Base-by-base conservation (phyloP, 2,329 filamentous ascomycete species). In the Clonostachys rosea region DNA sequence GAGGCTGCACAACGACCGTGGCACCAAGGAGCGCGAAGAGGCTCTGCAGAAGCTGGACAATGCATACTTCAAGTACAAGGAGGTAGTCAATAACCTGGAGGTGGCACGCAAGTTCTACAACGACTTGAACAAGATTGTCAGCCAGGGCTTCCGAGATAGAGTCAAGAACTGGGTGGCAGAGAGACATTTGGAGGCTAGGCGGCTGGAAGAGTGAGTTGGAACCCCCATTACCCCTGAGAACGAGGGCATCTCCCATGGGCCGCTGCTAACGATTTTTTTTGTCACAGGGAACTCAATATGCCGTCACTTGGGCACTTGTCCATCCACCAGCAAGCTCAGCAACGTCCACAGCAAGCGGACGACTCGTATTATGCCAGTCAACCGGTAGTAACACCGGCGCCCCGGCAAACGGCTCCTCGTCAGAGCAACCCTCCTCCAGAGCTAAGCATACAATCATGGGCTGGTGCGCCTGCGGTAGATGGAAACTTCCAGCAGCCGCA, bases 71-170 rank as follows among this genome's bases (percentile, higher is more conserved):
- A 95, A 92, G 68, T 97, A 97, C 73, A 96, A 96, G 68, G 92
- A 99, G 64, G 89, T 97, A 48, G 83, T 96, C 48, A 89, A 82
- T 54, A 96, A 97, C 60, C 76, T 96, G 4, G 92, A 97, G 54
- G 89, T 87, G 0, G 94, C 90, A 1, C 78, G 92, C 46, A 96
- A 94, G 63, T 99, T 99, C 63, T 99, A 97, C 71, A 99, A 99
- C 56, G 91, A 97, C 60, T 76, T 99, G 5, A 89, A 87, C 42
- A 89, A 87, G 66, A 91, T 97, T 52, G 88, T 96, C 1, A 86
- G 83, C 1, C 71, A 72, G 36, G 77, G 85, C 10, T 97, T 96
- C 63, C 78, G 91, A 16, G 92, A 96, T 55, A 65, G 75, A 47
- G 87, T 89, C 35, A 84, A 84, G 54, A 79, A 78, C 2, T 97